Conservation (phyloP, 371 early-diverging fungal species). For the Mycotypha africana region DNA sequence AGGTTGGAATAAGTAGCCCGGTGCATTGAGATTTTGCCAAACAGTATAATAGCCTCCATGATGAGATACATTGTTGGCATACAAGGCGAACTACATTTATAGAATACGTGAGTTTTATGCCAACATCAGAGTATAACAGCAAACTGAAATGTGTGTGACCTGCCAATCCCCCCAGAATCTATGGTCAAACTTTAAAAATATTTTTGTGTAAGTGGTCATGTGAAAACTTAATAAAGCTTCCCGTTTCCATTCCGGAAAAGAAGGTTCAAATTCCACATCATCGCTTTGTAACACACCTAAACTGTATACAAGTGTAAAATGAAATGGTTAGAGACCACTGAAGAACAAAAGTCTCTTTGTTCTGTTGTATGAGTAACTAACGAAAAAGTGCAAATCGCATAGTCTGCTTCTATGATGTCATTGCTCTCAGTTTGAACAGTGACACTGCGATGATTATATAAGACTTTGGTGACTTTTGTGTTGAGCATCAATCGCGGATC, state of each 20-base stretch:
- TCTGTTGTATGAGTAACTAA: conserved; percentile 4
- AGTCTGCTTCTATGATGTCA: conserved; percentile 30
- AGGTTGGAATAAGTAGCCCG: conserved; percentile 22
- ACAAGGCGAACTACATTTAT: conserved; percentile 40
- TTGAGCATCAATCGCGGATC: conserved; percentile 28
- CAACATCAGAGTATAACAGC: no score
- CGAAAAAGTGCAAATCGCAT: conserved; percentile 48
- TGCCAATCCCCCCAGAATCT: conserved; percentile 46
- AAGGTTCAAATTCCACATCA: conserved; percentile 25
- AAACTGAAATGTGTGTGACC: no score
- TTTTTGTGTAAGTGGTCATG: conserved; percentile 46
- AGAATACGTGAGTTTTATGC: no score
- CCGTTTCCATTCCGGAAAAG: conserved; percentile 44
- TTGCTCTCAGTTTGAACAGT: conserved; percentile 22
- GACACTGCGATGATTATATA: conserved; percentile 24
- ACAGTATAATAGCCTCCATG: conserved; percentile 33
- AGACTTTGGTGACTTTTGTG: conserved; percentile 26
- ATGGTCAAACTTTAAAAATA: conserved; percentile 31
- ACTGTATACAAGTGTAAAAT: conserved; percentile 7
- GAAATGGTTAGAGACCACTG: not conserved
- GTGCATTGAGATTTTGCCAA: conserved; percentile 44
- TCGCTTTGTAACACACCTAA: conserved; percentile 40
- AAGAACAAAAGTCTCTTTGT: not conserved
- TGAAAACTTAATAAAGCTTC: conserved; percentile 39
- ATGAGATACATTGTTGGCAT: conserved; percentile 26